Evolutionary conservation across 2,329 filamentous ascomycete species (phyloP), one percentile per base, ranked within the genome.

Genomic region (Botrytis deweyae): DNA sequence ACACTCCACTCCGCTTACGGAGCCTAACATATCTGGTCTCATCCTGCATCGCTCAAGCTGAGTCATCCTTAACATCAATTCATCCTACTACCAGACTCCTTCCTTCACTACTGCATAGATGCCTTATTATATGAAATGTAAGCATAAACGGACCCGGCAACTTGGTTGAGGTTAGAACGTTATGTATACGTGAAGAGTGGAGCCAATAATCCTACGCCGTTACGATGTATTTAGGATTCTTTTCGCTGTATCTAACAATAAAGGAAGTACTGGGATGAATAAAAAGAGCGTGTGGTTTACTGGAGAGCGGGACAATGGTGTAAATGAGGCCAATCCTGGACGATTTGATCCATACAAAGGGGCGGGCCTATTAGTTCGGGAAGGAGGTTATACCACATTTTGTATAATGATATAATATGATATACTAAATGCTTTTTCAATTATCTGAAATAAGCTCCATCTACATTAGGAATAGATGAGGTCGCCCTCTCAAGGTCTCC

Each of bases 151-250:
- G 49, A 44, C 70, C 70, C 49, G 62, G 22, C 46, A 59, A 42
- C 40, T 66, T 72, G 70, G 70, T 72, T 67, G 20, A 66, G 44
- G 63, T n/a, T 65, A 62, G 18, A 58, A 42, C 49, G 36, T 33
- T 55, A 38, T 61, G 10, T 59, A 40, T 42, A 58, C 38, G 25
- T 65, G 62, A 52, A 16, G 33, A 38, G 46, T 72, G 62, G 62
- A 44, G 29, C 70, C 38, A 36, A 52, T 38, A 67, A 67, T 44
- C 38, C 49, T 69, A 52, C 46, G n/a, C 61, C 59, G 44, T 72
- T 66, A 40, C 18, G n/a, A 25, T 33, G 33, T 40, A 10, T 68
- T 52, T 42, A 40, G 20, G 49, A 69, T 25, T 33, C 16, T 10
- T 8, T 6, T 69, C 29, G 33, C n/a, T 33, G 33, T 25, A 18